Conservation (phyloP, 306 rosid genomes). For the Ochetophila trinervis region DNA sequence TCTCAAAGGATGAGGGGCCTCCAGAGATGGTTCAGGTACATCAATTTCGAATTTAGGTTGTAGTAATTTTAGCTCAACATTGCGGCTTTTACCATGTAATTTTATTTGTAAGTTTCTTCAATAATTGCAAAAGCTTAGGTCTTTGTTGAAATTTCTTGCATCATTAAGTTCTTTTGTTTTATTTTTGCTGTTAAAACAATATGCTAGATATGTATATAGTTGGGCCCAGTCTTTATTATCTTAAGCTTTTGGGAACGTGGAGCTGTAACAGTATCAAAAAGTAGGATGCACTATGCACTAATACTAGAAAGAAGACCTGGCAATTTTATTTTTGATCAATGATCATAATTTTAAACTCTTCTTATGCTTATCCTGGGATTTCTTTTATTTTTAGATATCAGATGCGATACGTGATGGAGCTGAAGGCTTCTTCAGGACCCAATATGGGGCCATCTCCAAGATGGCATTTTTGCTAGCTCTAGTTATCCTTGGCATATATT, state of each 20-base stretch:
- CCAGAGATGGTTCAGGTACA: conserved; percentile 96
- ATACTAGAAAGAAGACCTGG: too few species aligned
- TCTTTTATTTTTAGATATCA: conserved; percentile 57
- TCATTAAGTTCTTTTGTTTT: too few species aligned
- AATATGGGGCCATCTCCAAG: conserved; percentile 94
- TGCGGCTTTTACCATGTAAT: neutral
- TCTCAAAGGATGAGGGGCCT: conserved; percentile 96
- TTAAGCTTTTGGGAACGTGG: neutral
- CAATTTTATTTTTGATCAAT: neutral
- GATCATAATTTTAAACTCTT: conserved; percentile 8
- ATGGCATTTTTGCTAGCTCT: conserved; percentile 86
- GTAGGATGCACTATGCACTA: too few species aligned
- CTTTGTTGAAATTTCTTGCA: too few species aligned
- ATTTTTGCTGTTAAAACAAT: too few species aligned
- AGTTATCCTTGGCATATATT: conserved; percentile 80
- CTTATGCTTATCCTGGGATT: conserved; percentile 22
- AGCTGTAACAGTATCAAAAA: neutral
- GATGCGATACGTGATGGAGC: conserved; percentile 99
- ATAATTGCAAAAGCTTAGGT: too few species aligned
- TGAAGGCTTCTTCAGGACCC: conserved; percentile 98
- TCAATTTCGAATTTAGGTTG: conserved; percentile 27
- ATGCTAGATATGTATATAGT: too few species aligned
- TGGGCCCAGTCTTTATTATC: neutral
- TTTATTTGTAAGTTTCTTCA: too few species aligned
- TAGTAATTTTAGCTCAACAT: neutral